Base-by-base conservation (phyloP, 2,329 filamentous ascomycete species). In the Colletotrichum sublineola region DNA sequence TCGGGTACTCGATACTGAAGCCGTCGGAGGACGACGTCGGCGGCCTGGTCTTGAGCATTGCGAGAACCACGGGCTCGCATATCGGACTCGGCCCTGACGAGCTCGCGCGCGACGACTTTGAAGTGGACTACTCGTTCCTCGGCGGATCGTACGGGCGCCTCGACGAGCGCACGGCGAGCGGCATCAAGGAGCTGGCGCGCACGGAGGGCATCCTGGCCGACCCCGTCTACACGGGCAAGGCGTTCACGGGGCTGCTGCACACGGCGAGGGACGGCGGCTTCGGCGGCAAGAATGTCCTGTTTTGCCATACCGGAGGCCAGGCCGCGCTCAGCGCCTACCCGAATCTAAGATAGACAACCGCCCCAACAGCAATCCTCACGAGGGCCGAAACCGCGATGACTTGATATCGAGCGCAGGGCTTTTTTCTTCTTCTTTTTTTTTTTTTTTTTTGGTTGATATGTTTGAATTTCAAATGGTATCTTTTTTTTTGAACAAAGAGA, bases 301-400 rank as follows among this genome's bases (percentile, higher is more conserved):
- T 74, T 50, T 50, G 55, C 38, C 74, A 75, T 24, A 75, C 74
- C 11, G 74, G 74, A 2, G 74, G 74, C 1, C 73, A 73, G 40
- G 31, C 61, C 7, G 73, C 74, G 14, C 15, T 75, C 15, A 67
- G 73, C 62, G 74, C 71, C 14, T 69, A 69, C 14, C 67, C 67
- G 11, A 44, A 50, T 8, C 44, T 69, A 7, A 69, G 20, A 33
- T 58, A 46, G 42, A 42, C 36, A 6, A 33, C 0, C 24, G 3
- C 24, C 24, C 24, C 40, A 12, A 9, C n/a, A 24, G 7, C 6
- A 18, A 12, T 29, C 29, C 7, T 60, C 38, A 24, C 24, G n/a
- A 29, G 7, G 38, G 15, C 15, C 15, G 12, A 14, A 48, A 12
- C 29, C 14, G 33, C 11, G 14, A 7, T n/a, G 9, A 8, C 31